Evolutionary conservation across 331 rosid genomes (phyloP).

Genomic region (Malus hybrid): DNA sequence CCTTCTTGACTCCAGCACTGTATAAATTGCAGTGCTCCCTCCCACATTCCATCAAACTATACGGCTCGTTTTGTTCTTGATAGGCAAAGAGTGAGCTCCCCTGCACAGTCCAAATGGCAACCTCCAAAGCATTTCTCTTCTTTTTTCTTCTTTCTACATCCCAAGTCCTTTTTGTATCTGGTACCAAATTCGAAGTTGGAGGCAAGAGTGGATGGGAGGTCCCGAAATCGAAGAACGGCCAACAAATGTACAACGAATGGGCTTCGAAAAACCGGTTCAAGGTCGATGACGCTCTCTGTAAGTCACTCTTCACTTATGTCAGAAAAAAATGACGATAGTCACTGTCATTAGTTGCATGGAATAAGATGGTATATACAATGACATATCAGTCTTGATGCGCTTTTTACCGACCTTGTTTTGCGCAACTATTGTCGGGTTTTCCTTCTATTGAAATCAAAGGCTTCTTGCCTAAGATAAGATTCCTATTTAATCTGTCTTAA

Average conservation of each 20-base stretch:
- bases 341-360: no score
- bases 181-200: constrained; percentile 52
- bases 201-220: constrained; percentile 52
- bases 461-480: neutral
- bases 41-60: neutral
- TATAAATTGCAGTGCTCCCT: neutral
- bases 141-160: constrained; percentile 16
- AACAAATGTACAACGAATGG: constrained; percentile 53
- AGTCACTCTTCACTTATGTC: constrained; percentile 10
- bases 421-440: no score
- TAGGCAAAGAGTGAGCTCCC: constrained; percentile 26
- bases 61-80: neutral
- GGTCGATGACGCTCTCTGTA: constrained; percentile 56
- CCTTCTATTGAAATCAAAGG: no score
- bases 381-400: no score
- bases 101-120: constrained; percentile 23
- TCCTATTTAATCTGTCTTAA: neutral
- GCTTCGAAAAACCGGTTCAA: constrained; percentile 68
- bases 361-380: no score
- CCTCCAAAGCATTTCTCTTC: constrained; percentile 21
- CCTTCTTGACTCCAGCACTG: constrained; percentile 21
- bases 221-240: constrained; percentile 35
- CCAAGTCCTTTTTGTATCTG: constrained; percentile 12
- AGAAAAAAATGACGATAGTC: no score
- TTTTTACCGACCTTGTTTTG: no score